Evolutionary conservation across 441 rosid species (phyloP), one percentile per base, ranked within the genome.

Genomic region (Arabidopsis lyrata): DNA sequence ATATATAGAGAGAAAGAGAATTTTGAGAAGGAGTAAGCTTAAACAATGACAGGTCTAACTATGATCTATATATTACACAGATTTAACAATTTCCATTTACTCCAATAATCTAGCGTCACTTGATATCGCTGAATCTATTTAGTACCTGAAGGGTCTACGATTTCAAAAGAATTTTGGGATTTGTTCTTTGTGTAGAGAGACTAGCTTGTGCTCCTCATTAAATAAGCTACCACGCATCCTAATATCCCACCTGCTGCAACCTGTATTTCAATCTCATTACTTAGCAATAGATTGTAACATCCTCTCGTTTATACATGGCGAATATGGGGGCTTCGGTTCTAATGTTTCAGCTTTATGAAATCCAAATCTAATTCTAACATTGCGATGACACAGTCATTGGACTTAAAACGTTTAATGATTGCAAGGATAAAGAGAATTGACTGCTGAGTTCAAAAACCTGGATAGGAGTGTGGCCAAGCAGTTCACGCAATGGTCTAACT

Each of bases 401-500:
- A 35, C 0, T 36, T 35, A 29, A 44, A 7, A 55, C 22, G 20
- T 59, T 45, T 38, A 56, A 24, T 34, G 15, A 58, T 5, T 64
- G 50, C 34, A 54, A 65, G 13, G 32, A 57, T 24, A 22, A 53
- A 32, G 6, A 15, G 15, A 34, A 13, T 4, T 45, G 22, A 65
- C 38, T 53, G 38, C 5, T 31, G 36, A 52, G 68, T 57, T 77
- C 32, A 63, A 72, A 56, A 67, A 95, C 97, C 97, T 95, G 97
- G 62, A 92, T 79, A 14, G 97, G 99, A 61, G 97, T 95, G 79
- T 95, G 99, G 61, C 99, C 99, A 54, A 92, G 98, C 61, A 92
- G 83, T 81, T 95, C 99, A 12, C 97, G 96, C 67, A 95, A 84
- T 66, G 99, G 99, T 84, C 93, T 85, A 64, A 78, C 86, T 66